A percentile compares a stretch with the other conserved stretches of the same genome.
These are phyloP conservation scores for Solanum gracilifrons DNA, from an alignment of 257 asterid genomes.

Conservation along the genomic window DNA sequence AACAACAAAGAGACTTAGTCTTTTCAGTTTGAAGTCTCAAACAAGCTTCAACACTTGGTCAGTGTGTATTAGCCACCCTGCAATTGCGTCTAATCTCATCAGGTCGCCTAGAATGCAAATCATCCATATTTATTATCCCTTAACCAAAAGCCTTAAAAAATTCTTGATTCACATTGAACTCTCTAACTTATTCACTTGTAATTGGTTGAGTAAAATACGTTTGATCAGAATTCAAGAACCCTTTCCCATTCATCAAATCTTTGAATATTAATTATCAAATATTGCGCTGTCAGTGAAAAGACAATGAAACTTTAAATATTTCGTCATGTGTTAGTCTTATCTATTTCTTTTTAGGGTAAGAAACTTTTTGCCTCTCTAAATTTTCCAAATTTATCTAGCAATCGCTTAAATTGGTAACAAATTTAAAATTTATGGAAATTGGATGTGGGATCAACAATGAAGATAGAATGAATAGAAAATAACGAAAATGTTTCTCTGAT, in stretches of 20 bases:
- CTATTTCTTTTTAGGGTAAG: neutral
- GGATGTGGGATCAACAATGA: neutral
- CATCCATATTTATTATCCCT: constrained; percentile 69
- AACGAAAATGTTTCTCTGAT: no score
- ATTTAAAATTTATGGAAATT: neutral
- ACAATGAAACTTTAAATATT: neutral
- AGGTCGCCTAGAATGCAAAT: constrained; percentile 31
- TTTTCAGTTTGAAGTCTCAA: neutral
- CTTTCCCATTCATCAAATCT: no score
- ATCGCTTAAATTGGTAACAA: neutral
- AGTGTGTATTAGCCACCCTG: constrained; percentile 29
- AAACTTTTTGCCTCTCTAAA: neutral
- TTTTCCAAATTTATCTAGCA: neutral
- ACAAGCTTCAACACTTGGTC: neutral
- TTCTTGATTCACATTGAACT: constrained; percentile 23
- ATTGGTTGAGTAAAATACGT: constrained; percentile 26
- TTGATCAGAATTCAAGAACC: constrained; percentile 52
- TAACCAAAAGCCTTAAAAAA: constrained; percentile 20
- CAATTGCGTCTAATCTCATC: constrained; percentile 18
- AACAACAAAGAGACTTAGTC: neutral
- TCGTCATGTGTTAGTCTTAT: neutral
- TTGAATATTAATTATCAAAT: no score
- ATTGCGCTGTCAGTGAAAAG: no score
- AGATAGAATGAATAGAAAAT: neutral
- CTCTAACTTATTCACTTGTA: constrained; percentile 40